Base-by-base conservation (phyloP, 163 green algal genomes). In the Chlamydomonas reinhardtii region DNA sequence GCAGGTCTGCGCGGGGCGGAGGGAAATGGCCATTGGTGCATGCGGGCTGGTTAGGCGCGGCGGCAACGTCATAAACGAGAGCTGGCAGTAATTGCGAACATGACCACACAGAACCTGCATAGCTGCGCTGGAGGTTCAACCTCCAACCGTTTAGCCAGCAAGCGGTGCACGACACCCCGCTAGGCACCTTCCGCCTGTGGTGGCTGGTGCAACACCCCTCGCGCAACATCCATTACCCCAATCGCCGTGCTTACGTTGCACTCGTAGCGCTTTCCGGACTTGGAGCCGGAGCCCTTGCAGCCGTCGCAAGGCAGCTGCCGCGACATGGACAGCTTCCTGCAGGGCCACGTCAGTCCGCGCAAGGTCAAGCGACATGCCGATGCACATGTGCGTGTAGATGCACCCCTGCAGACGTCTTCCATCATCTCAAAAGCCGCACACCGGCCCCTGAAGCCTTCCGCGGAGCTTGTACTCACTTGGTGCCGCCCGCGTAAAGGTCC, bases 401-500 rank as follows among this genome's bases (percentile, higher is more conserved):
- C 0, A 14, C 20, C 19, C 24, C 5, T 22, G 17, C 24, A 29
- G 39, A 2, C 17, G 17, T 6, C 8, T 31, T 11, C 61, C 17
- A 29, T 22, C 8, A 31, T 32, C 3, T 32, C 19, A 68, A 15
- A 68, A 2, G 25, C 24, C 3, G n/a, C n/a, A n/a, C n/a, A 43
- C 16, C 14, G 19, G 27, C 70, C 64, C n/a, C 35, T 65, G 35
- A 32, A 73, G 25, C 4, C 2, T 76, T 43, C 5, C 35, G 11
- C 66, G 27, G 20, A 83, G 29, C 76, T 34, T 31, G 43, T 74
- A 62, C 91, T 89, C 54, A 95, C 93, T 96, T 98, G 29, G 92
- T 95, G 31, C 76, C 84, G 25, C 98, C 98, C 52, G 95, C 98
- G 95, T 99, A 99, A 76, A 99, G 90, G 54, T 99, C 98, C 82